Base-by-base conservation (phyloP, 306 rosid species). In the Sechiopsis laciniata region DNA sequence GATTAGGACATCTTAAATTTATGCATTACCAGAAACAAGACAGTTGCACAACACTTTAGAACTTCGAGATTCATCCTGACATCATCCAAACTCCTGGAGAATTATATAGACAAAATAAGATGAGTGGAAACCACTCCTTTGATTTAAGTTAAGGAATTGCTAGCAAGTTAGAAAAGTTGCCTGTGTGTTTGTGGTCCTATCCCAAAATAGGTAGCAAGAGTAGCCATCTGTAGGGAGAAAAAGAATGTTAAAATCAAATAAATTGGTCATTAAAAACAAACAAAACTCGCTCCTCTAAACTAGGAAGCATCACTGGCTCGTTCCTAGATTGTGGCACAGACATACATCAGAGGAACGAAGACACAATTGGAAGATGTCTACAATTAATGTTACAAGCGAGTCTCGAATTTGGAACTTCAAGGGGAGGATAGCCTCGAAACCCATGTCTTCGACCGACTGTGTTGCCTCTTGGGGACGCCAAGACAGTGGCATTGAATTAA, bases 1-100 rank as follows among this genome's bases (percentile, higher is more conserved):
- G 45, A 57, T 48, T 20, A 77, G 51, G 48, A 61, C 35, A 26
- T 52, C 45, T 69, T 7, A 29, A 22, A 78, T 78, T 60, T 51
- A 60, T 20, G 65, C 24, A 14, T 86, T 91, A 94, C 99, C 97
- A 94, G 80, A 86, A 94, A 88, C 70, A 91, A 72, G 80, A 94
- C 97, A 0, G 99, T 88, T 24, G 99, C 85, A 76, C 97, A 91
- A 67, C 86, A 75, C 64, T 91, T 94, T 75, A 94, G 90, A 72
- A 94, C 97, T 86, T 94, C 97, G 48, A 94, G 96, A 86, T 91
- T 94, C 97, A 94, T 86, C 63, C 99, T 91, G 22, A 91, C 99
- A 83, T 94, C 99, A 72, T 89, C 99, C 77, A 94, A 86, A 82
- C 99, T 94, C 92, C 99, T 94, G 86, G 59, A 48, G 52, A 79